Evolutionary conservation across 306 rosid genomes (phyloP).

Genomic region (Pueraria montana): DNA sequence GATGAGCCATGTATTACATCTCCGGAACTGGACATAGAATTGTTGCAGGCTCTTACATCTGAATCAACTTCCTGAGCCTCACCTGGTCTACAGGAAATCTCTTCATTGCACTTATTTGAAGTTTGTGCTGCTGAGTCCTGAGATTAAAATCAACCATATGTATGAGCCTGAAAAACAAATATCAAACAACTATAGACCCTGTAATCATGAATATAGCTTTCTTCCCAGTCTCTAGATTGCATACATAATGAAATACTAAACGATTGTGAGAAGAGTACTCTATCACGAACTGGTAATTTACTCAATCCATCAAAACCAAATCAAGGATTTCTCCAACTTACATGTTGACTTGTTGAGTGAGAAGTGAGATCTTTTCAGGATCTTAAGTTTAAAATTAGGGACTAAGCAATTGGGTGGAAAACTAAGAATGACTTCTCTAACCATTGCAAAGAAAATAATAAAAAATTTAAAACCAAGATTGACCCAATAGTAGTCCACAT

Average conservation of each 20-base stretch:
- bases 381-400: conserved; percentile 35
- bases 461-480: conserved; percentile 23
- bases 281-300: conserved; percentile 26
- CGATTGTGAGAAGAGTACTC: conserved; percentile 30
- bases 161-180: conserved; percentile 40
- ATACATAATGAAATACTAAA: conserved; percentile 25
- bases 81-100: conserved; percentile 50
- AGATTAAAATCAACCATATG: conserved; percentile 44
- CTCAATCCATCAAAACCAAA: conserved; percentile 44
- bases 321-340: conserved; percentile 36
- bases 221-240: conserved; percentile 27
- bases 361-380: conserved; percentile 37
- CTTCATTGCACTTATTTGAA: conserved; percentile 60
- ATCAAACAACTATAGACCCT: conserved; percentile 41
- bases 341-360: neutral
- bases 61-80: conserved; percentile 63
- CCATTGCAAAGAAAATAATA: conserved; percentile 10
- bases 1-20: conserved; percentile 60
- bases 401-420: conserved; percentile 19
- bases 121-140: conserved; percentile 70
- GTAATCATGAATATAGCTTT: conserved; percentile 38
- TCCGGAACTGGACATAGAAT: conserved; percentile 55
- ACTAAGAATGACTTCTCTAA: conserved; percentile 13
- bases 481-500: conserved; percentile 22
- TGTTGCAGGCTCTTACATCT: conserved; percentile 51